Percentiles rank a stretch among this genome's conserved stretches.
phyloP scores from a whole-genome alignment of 495 filamentous ascomycete species.

The Penicillium ochrochloron region DNA sequence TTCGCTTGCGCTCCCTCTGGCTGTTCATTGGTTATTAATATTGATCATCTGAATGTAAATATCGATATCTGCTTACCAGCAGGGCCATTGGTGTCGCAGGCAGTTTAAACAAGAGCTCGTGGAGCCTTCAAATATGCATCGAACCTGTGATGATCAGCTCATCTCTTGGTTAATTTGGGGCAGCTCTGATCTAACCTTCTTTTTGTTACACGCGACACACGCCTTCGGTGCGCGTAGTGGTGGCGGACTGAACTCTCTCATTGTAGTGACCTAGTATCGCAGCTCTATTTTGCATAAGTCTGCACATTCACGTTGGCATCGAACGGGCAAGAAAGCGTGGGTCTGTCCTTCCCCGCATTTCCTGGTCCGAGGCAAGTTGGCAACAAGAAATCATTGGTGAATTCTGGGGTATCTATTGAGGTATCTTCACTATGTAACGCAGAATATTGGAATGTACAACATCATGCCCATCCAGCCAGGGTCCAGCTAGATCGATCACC shows the following conservation, averaged over 20 bases:
- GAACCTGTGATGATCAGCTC: slow-evolving; percentile 20
- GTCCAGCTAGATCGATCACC: slow-evolving; percentile 75
- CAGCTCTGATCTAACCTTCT: slow-evolving; percentile 23
- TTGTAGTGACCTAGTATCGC: slow-evolving; percentile 1
- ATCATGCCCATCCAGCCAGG: slow-evolving; percentile 74
- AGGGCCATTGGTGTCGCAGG: slow-evolving; percentile 32
- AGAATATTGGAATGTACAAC: slow-evolving; percentile 21
- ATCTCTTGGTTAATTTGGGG: not conserved
- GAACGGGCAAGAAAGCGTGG: slow-evolving; percentile 4
- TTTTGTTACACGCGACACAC: slow-evolving; percentile 35
- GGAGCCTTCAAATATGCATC: slow-evolving; percentile 26
- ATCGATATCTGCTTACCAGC: slow-evolving; percentile 20
- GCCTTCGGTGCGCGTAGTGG: slow-evolving; percentile 30
- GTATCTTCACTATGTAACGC: slow-evolving; percentile 13
- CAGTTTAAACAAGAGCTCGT: slow-evolving; percentile 28
- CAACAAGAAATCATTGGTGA: not conserved
- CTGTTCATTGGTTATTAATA: slow-evolving; percentile 6
- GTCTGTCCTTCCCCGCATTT: slow-evolving; percentile 16
- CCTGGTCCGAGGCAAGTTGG: slow-evolving; percentile 11
- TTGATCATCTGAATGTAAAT: not conserved
- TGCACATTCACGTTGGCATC: slow-evolving; percentile 2
- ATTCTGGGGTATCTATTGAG: slow-evolving; percentile 28
- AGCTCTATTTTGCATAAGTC: not conserved
- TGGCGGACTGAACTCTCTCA: slow-evolving; percentile 24
- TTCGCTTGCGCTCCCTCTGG: slow-evolving; percentile 28